Evolutionary conservation across 495 filamentous ascomycete species (phyloP), one percentile per base, ranked within the genome.

Genomic region (Daldinia grandis): DNA sequence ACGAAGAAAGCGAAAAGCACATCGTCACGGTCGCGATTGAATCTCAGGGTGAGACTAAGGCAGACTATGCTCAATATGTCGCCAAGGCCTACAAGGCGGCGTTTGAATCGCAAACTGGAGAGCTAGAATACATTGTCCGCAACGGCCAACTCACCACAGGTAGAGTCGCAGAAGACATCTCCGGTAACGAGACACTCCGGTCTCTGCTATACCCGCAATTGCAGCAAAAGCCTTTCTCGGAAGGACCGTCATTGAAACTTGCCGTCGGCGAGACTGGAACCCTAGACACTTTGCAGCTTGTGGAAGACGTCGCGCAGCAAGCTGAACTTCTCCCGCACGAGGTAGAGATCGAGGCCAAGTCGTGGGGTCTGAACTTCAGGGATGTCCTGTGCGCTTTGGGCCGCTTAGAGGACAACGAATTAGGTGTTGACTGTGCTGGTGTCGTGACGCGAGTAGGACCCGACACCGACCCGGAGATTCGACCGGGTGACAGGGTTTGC

Each of bases 401-500:
- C 8, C 58, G 63, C 10, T 37, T 78, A n/a, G 57, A 63, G 1
- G 62, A 57, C 3, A 62, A 64, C 8, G 58, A 51, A 1, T 9
- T 79, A 5, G 76, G 72, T 14, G 33, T 60, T 9, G 80, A 80
- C 27, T 80, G 73, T 40, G 69, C 78, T 1, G 81, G 81, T n/a
- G 47, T 79, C 10, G 78, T 83, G 3, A 76, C 65, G 0, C 66
- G 76, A 25, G 74, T 78, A 7, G 81, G 81, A 5, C 30, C 42
- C 5, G 58, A 63, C 14, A 65, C 72, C 27, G 68, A 68, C n/a
- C 21, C 55, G 4, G 30, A 33, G 19, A 35, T 51, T 68, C 82
- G n/a, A 79, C 61, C 73, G 69, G 84, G 84, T 8, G 83, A 85
- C 56, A 71, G 79, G 0, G 82, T 87, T 0, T 74, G 76, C 10